Evolutionary conservation across 768 basidiomycete genomes (phyloP), one percentile per base, ranked within the genome.

Genomic region (Lepiota venenata): DNA sequence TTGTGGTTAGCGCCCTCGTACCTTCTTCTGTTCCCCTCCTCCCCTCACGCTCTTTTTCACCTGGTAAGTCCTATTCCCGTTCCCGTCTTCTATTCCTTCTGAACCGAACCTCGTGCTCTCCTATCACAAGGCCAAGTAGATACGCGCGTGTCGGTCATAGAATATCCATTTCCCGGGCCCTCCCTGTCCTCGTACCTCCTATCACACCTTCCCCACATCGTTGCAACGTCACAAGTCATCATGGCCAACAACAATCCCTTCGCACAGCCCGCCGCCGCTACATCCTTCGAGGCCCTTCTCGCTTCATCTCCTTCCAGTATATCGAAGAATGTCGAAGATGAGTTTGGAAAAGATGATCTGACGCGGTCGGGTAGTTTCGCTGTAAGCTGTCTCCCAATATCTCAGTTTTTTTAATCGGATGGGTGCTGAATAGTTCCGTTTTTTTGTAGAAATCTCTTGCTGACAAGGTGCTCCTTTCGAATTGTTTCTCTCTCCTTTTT

Each of bases 201-300:
- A 25, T 29, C 44, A 22, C 21, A 45, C 15, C n/a, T 35, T 20
- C 46, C n/a, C 27, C 29, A 18, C 6, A 47, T 5, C 25, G 3
- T 15, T 36, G 29, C 32, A 47, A 45, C 43, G 43, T 47, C 22
- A 27, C 16, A 25, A 41, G 32, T 5, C 11, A 55, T 5, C 11
- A 55, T 55, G 53, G 53, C 48, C 14, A 47, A 12, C 35, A 40
- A 55, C 15, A 48, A 12, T 15, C 52, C 52, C n/a, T 22, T 45
- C 9, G 20, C 47, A 18, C 29, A 32, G 8, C 29, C 27, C 12
- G 29, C 25, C 10, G 47, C 46, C 4, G 53, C 53, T 35, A 18
- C 53, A 35, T 48, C 53, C 27, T 55, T 55, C 22, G 53, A 55
- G 42, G 46, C 46, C n/a, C 29, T 55, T 10, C 38, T 55, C 22